Evolutionary conservation across 1,284 basidiomycete species (phyloP).

Genomic region (Crucibulum parvulum): DNA sequence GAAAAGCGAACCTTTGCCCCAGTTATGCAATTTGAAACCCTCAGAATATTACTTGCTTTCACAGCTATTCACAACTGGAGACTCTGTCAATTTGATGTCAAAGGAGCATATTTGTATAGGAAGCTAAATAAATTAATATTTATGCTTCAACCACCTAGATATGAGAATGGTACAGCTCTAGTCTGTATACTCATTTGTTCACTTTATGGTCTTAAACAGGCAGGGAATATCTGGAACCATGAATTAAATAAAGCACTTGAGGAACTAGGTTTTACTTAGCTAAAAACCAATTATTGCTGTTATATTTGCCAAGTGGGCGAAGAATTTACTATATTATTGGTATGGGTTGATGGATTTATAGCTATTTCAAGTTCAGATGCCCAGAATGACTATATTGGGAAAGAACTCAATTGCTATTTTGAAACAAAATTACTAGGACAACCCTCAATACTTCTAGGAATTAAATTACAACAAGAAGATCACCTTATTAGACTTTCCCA

Average conservation of each 20-base stretch:
- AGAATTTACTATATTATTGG: slow-evolving; percentile 7
- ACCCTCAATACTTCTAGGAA: slow-evolving; percentile 22
- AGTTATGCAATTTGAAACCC: slow-evolving; percentile 32
- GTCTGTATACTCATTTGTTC: slow-evolving; percentile 20
- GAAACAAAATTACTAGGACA: slow-evolving; percentile 16
- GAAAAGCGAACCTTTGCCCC: slow-evolving; percentile 40
- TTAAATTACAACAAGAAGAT: slow-evolving; percentile 14
- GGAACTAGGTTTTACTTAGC: slow-evolving; percentile 9
- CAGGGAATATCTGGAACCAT: slow-evolving; percentile 30
- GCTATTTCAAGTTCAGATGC: neutral
- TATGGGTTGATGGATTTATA: slow-evolving; percentile 18
- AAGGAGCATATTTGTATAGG: neutral
- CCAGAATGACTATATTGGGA: neutral
- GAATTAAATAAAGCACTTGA: slow-evolving; percentile 19
- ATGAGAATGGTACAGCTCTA: slow-evolving; percentile 15
- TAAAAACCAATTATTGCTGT: slow-evolving; percentile 8
- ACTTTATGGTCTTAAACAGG: slow-evolving; percentile 38
- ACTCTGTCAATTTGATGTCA: neutral
- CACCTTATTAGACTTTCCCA: slow-evolving; percentile 14
- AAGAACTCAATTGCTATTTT: slow-evolving; percentile 14
- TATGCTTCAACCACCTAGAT: slow-evolving; percentile 25
- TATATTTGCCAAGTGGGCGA: slow-evolving; percentile 5
- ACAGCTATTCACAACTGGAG: slow-evolving; percentile 25
- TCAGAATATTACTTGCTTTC: slow-evolving; percentile 35
- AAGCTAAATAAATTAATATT: neutral